These are phyloP conservation scores for Carex pumila DNA, from an alignment of 176 grass and related monocot genomes.

Conservation along the genomic window DNA sequence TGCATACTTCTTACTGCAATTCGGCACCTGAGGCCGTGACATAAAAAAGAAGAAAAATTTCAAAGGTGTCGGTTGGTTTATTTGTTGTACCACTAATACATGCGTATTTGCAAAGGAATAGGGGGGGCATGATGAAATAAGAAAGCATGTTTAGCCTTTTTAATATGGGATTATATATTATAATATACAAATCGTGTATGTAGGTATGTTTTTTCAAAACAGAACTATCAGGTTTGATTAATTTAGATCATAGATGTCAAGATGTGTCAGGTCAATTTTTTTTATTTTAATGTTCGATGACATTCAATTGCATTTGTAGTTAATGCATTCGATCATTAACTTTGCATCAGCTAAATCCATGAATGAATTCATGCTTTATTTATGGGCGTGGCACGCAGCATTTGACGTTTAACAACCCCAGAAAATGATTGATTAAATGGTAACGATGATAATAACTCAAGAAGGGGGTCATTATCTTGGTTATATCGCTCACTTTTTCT, in stretches of 20 bases:
- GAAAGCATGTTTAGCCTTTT: neutral
- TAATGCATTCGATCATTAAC: neutral
- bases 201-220: neutral
- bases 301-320: neutral
- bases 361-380: neutral
- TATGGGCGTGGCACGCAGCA: neutral
- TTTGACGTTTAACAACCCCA: neutral
- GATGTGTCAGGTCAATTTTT: neutral
- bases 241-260: neutral
- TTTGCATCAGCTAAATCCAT: neutral
- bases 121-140: neutral
- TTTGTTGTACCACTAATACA: slow-evolving; percentile 4
- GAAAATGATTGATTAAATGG: neutral
- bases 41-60: slow-evolving; percentile 23
- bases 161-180: neutral
- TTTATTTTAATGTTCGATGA: neutral
- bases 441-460: neutral
- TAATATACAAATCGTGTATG: slow-evolving; percentile 16
- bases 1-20: slow-evolving; percentile 98
- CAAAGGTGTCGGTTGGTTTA: neutral
- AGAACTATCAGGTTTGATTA: slow-evolving; percentile 1
- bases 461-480: neutral
- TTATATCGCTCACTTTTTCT: neutral
- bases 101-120: neutral
- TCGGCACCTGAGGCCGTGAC: slow-evolving; percentile 93